Evolutionary conservation across 371 early-diverging fungal genomes (phyloP).

Genomic region (Saksenaea vasiformis): DNA sequence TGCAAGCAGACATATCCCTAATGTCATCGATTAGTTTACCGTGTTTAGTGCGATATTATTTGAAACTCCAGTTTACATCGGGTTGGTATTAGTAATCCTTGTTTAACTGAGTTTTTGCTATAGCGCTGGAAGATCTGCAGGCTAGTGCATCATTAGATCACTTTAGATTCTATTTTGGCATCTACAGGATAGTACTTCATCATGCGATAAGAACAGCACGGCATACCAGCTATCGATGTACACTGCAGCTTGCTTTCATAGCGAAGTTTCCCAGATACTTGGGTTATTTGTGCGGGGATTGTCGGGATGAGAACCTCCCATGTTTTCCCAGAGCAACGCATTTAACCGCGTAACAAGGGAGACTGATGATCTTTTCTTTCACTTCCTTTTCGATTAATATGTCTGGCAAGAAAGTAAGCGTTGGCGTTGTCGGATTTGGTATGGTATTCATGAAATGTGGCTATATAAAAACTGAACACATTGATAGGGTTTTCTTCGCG

Average conservation of each 20-base stretch:
- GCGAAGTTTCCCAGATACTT: not conserved
- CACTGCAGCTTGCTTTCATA: not conserved
- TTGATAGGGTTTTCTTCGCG: constrained; percentile 37
- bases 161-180: too few relatives aligned
- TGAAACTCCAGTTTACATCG: too few relatives aligned
- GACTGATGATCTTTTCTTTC: not conserved
- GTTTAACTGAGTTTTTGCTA: too few relatives aligned
- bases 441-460: constrained; percentile 21
- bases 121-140: too few relatives aligned
- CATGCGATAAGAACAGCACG: too few relatives aligned
- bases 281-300: not conserved
- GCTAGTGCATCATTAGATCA: too few relatives aligned
- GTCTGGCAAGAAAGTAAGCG: constrained; percentile 49
- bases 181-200: too few relatives aligned
- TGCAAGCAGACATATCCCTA: too few relatives aligned
- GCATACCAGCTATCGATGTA: not conserved
- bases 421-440: constrained; percentile 76
- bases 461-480: not conserved
- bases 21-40: too few relatives aligned
- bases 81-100: too few relatives aligned
- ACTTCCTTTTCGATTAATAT: not conserved
- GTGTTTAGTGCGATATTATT: too few relatives aligned
- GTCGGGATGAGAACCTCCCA: not conserved
- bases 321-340: not conserved
- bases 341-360: not conserved